Conservation (phyloP, 345 rosid species). For the Laguncularia racemosa region DNA sequence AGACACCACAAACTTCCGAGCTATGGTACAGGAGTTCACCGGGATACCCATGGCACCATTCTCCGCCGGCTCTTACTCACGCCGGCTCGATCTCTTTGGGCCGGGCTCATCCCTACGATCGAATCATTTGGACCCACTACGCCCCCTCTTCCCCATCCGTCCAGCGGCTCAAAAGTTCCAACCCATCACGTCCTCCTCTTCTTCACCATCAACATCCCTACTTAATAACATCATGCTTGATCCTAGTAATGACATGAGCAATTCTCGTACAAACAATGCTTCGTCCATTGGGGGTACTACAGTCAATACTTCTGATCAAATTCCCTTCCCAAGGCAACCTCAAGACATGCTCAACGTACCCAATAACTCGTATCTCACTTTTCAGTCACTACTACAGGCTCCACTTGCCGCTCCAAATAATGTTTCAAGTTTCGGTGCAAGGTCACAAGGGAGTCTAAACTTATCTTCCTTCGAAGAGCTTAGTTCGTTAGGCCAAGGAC, state of each 20-base stretch:
- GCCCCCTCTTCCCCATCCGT: slow-evolving; percentile 39
- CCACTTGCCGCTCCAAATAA: no score
- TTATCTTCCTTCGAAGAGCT: no score
- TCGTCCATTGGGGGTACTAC: no score
- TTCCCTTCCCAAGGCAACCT: no score
- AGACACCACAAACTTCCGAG: slow-evolving; percentile 80
- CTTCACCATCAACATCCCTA: slow-evolving; percentile 14
- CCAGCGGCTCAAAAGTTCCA: slow-evolving; percentile 47
- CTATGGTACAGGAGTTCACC: slow-evolving; percentile 96
- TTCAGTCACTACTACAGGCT: no score
- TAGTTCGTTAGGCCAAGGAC: no score
- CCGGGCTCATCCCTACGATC: slow-evolving; percentile 30
- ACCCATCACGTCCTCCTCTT: slow-evolving; percentile 22
- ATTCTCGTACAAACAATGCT: slow-evolving; percentile 1
- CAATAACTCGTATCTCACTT: no score
- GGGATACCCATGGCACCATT: slow-evolving; percentile 83
- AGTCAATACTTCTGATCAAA: no score
- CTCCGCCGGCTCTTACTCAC: slow-evolving; percentile 38
- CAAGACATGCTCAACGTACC: no score
- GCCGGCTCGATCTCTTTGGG: slow-evolving; percentile 62
- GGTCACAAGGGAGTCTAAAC: no score
- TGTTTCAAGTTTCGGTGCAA: no score
- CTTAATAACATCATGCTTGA: slow-evolving; percentile 9
- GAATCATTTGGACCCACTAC: slow-evolving; percentile 28
- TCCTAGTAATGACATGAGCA: not conserved